phyloP scores from a whole-genome alignment of 1,284 basidiomycete species.

The Binderoboletus segoi region DNA sequence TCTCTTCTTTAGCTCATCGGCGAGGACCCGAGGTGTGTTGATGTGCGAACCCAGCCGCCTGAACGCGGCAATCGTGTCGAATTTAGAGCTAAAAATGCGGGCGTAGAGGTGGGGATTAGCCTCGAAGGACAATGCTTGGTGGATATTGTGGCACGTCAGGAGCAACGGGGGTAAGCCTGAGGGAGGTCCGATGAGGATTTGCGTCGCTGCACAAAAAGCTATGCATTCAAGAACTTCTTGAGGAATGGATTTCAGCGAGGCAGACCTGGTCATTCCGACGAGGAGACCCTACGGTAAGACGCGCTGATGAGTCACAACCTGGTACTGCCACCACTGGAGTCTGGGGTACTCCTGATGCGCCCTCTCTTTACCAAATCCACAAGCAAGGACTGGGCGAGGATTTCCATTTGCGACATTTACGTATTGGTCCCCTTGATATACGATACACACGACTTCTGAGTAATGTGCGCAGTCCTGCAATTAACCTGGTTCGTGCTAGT shows the following conservation, averaged over 20 bases:
- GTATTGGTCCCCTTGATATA: too few relatives aligned
- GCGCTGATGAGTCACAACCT: too few relatives aligned
- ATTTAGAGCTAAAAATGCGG: conserved; percentile 64
- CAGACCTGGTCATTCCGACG: conserved; percentile 18
- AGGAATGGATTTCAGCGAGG: conserved; percentile 47
- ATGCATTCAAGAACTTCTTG: conserved; percentile 73
- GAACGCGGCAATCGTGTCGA: conserved; percentile 61
- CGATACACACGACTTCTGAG: too few relatives aligned
- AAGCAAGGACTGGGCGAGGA: too few relatives aligned
- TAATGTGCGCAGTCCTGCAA: too few relatives aligned
- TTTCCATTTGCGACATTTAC: too few relatives aligned
- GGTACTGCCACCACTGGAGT: too few relatives aligned
- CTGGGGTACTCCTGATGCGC: too few relatives aligned
- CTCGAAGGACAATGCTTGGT: conserved; percentile 48
- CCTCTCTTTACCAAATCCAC: too few relatives aligned
- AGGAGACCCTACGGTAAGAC: too few relatives aligned
- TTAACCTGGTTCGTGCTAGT: too few relatives aligned
- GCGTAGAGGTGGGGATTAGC: conserved; percentile 70
- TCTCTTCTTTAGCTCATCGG: conserved; percentile 59
- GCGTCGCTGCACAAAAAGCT: conserved; percentile 55
- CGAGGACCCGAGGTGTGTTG: conserved; percentile 46
- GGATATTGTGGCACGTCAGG: conserved; percentile 51
- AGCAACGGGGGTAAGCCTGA: conserved; percentile 55
- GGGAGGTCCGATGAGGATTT: conserved; percentile 56
- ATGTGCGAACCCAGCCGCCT: conserved; percentile 54